Conservation (phyloP, 1,284 basidiomycete species). For the Xanthoconium separans region DNA sequence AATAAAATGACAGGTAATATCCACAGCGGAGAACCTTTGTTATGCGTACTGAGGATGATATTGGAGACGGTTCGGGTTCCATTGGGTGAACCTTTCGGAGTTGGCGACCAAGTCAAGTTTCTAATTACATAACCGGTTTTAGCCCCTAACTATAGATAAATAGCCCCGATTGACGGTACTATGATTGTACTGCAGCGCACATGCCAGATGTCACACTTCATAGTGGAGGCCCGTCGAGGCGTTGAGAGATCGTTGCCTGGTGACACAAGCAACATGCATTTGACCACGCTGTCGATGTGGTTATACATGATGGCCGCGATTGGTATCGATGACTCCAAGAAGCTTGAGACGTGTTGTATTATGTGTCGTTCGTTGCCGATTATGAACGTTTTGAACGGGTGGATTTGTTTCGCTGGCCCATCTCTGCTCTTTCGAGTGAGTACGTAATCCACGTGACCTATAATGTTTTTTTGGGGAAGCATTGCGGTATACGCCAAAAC, state of each 20-base stretch:
- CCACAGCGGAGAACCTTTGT: conserved; percentile 28
- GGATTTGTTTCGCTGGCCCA: too few species aligned
- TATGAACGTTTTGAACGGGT: too few species aligned
- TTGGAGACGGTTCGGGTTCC: conserved; percentile 18
- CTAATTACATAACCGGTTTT: too few species aligned
- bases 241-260: too few species aligned
- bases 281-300: conserved; percentile 21
- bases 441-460: conserved; percentile 32
- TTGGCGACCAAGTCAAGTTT: too few species aligned
- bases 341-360: background rate
- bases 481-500: conserved; percentile 19
- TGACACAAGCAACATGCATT: conserved; percentile 8
- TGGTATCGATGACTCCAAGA: conserved; percentile 28
- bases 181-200: too few species aligned
- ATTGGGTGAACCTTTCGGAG: conserved; percentile 1
- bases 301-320: conserved; percentile 24
- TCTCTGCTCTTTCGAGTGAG: too few species aligned
- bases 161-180: too few species aligned
- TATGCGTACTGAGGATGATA: conserved; percentile 28
- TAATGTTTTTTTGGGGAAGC: conserved; percentile 31
- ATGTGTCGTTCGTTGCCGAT: conserved; percentile 14
- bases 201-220: too few species aligned
- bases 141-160: too few species aligned
- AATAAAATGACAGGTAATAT: background rate
- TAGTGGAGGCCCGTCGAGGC: too few species aligned